Evolutionary conservation across 768 basidiomycete species (phyloP).

Genomic region (Lactifluus piperatus): DNA sequence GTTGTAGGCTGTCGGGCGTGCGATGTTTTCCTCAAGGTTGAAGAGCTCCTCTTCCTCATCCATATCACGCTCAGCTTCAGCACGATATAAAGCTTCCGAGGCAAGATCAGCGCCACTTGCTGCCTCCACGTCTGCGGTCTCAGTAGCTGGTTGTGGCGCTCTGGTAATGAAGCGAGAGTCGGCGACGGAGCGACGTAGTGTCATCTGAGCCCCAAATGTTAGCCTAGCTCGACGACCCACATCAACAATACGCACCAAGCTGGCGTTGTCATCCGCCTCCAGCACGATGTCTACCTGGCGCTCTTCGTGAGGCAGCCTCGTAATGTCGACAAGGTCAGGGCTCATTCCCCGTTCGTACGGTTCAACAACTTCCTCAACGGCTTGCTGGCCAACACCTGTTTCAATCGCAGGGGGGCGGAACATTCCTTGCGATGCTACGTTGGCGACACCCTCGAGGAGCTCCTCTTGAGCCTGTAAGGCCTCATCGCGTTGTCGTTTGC

Average conservation of each 20-base stretch:
- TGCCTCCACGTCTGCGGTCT: constrained; percentile 46
- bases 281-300: constrained; percentile 71
- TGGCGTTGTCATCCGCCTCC: constrained; percentile 51
- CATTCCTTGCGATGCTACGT: constrained; percentile 42
- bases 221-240: constrained; percentile 1
- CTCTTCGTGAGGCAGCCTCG: constrained; percentile 64
- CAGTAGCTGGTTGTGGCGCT: constrained; percentile 48
- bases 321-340: constrained; percentile 65
- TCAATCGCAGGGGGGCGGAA: constrained; percentile 32
- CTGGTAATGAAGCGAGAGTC: constrained; percentile 86
- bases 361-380: constrained; percentile 56
- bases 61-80: constrained; percentile 84
- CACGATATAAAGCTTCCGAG: constrained; percentile 84
- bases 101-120: constrained; percentile 66
- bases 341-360: constrained; percentile 83
- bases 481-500: constrained; percentile 93
- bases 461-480: constrained; percentile 92
- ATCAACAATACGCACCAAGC: constrained; percentile 34
- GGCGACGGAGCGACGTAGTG: constrained; percentile 72
- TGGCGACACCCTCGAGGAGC: constrained; percentile 68
- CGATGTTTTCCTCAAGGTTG: constrained; percentile 85
- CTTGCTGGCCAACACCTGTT: constrained; percentile 29
- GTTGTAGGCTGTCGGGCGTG: constrained; percentile 78
- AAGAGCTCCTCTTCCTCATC: constrained; percentile 96
- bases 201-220: constrained; percentile 42